A percentile compares a stretch with the other conserved stretches of the same genome.
Evolutionary conservation across 768 basidiomycete genomes (phyloP).

Genomic region (Crepidotus variabilis): DNA sequence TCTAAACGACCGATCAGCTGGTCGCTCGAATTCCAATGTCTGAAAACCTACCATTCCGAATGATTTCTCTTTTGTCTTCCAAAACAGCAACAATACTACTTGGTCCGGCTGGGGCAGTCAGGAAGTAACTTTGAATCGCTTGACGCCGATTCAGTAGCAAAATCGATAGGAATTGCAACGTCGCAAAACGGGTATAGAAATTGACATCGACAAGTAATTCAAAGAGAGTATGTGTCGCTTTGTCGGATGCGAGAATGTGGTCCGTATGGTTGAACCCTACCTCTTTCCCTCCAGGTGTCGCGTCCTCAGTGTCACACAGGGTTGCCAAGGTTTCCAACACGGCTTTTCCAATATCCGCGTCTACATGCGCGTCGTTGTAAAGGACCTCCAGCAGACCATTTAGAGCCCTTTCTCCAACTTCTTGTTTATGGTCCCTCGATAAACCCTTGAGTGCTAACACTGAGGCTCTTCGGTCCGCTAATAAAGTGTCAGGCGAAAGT

Average conservation of each 20-base stretch:
- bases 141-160: conserved; percentile 81
- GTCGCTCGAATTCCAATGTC: not conserved
- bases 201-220: conserved; percentile 67
- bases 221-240: conserved; percentile 72
- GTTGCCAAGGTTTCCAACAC: conserved; percentile 84
- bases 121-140: conserved; percentile 84
- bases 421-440: conserved; percentile 83
- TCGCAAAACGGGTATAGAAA: conserved; percentile 84
- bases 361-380: conserved; percentile 84
- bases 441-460: conserved; percentile 94
- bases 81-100: conserved; percentile 68
- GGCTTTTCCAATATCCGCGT: conserved; percentile 90
- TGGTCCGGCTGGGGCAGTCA: conserved; percentile 78
- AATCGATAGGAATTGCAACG: conserved; percentile 76
- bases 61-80: conserved; percentile 86
- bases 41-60: conserved; percentile 70
- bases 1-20: conserved; percentile 42
- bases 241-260: conserved; percentile 66
- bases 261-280: conserved; percentile 87
- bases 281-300: conserved; percentile 45
- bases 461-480: conserved; percentile 90
- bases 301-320: conserved; percentile 79
- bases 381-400: conserved; percentile 77
- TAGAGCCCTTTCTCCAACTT: conserved; percentile 79
- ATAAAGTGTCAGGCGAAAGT: conserved; percentile 83